Evolutionary conservation across 1,284 basidiomycete species (phyloP), one percentile per base, ranked within the genome.

Genomic region (Apiotrichum mycotoxinovorans): DNA sequence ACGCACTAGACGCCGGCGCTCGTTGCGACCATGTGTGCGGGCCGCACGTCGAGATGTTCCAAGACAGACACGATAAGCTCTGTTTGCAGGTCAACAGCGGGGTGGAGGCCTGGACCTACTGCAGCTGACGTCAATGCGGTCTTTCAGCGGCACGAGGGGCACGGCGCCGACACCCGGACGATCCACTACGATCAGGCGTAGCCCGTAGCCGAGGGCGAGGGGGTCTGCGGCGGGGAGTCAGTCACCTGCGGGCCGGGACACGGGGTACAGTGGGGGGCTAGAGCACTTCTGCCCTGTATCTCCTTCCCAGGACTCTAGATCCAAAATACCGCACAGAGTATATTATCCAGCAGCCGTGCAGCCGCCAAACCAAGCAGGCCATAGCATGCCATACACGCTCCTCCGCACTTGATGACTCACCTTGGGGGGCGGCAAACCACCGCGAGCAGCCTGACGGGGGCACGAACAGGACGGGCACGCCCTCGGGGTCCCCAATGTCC

Each of bases 1-100:
- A 60, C 73, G 55, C 45, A 72, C 74, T 73, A 76, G 22, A 76
- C 66, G 0, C 74, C 74, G 1, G 72, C 73, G 3, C 69, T 72
- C 9, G 68, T 66, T 3, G 69, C 69, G 23, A 76, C 26, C 43
- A 76, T 61, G 38, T 75, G 68, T 4, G 63, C 59, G 11, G 67
- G 62, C 48, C 65, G 66, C 27, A 76, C 57, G 2, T 61, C 52
- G 15, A 76, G 61, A 42, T 73, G 64, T 38, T 75, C 74, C 18
- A 76, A 47, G 2, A 76, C 73, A 0, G 71, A 72, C 4, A 62
- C 63, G 30, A 71, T 69, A 63, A 71, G 69, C 26, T 71, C 72
- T 74, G 23, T 4, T n/a, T 54, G 52, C 45, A 60, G 52, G 23
- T 18, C 8, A 17, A 17, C 4, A 44, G 8, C 14, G 15, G 1